phyloP scores from a whole-genome alignment of 2,329 filamentous ascomycete species.

The Metarhizium robertsii region DNA sequence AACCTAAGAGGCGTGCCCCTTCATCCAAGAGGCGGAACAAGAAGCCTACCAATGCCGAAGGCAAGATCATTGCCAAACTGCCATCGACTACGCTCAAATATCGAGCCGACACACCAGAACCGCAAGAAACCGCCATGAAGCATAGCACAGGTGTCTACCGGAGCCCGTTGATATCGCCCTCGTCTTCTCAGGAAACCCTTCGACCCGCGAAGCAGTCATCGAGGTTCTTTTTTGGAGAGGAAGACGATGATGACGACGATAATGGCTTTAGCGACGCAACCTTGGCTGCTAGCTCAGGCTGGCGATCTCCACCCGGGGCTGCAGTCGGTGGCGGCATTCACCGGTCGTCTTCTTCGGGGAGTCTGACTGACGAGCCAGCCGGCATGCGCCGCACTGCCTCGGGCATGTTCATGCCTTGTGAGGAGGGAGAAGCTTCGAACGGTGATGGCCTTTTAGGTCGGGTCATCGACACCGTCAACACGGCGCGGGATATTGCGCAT shows the following conservation, averaged over 20 bases:
- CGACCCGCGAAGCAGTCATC: slow-evolving; percentile 59
- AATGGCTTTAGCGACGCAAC: slow-evolving; percentile 36
- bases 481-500: slow-evolving; percentile 59
- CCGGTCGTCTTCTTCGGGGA: slow-evolving; percentile 38
- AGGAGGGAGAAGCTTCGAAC: slow-evolving; percentile 56
- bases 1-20: slow-evolving; percentile 46
- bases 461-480: slow-evolving; percentile 73
- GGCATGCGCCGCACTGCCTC: slow-evolving; percentile 72
- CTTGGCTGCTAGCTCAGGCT: slow-evolving; percentile 19
- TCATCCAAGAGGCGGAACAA: slow-evolving; percentile 30
- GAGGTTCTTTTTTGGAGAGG: slow-evolving; percentile 53
- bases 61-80: slow-evolving; percentile 80
- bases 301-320: slow-evolving; percentile 20
- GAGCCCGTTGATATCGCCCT: slow-evolving; percentile 53
- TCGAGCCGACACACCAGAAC: slow-evolving; percentile 65
- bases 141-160: slow-evolving; percentile 40
- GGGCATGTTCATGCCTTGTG: slow-evolving; percentile 86
- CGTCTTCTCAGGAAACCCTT: slow-evolving; percentile 75
- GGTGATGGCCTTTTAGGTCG: slow-evolving; percentile 63
- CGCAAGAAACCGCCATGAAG: slow-evolving; percentile 51
- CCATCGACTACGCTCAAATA: slow-evolving; percentile 85
- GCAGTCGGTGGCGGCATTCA: slow-evolving; percentile 24
- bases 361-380: slow-evolving; percentile 39
- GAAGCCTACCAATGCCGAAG: slow-evolving; percentile 45
- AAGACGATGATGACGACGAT: slow-evolving; percentile 45